Evolutionary conservation across 2,329 filamentous ascomycete genomes (phyloP), one percentile per base, ranked within the genome.

Genomic region (Xenosphaeropsis pyriputrescens): DNA sequence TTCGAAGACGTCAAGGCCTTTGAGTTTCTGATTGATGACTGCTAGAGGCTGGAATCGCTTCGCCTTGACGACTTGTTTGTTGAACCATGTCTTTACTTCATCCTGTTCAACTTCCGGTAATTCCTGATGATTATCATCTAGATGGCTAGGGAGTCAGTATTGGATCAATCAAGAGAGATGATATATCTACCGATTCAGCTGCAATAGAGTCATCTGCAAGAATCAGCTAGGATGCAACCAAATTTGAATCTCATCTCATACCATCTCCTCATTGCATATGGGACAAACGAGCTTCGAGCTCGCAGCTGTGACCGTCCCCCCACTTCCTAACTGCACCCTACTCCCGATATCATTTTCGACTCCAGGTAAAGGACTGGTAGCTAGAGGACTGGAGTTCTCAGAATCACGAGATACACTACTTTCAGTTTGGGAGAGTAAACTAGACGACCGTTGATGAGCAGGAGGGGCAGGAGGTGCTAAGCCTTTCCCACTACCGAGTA

Each of bases 261-360:
- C 86, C 91, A 98, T 98, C 59, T 95, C 88, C 62, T 96, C 93
- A 49, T 79, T 86, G 60, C 91, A 98, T 55, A 98, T 98, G n/a
- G 91, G 91, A 57, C 91, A 98, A 39, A 89, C 75, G 41, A 98
- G 75, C 57, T 72, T 72, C 46, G 73, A 73, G 47, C 70, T 73
- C 39, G 74, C 63, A 37, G 74, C 69, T 14, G 58, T 57, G 35
- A 61, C 60, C 38, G 61, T 59, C 34, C 66, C 65, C 43, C 67
- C 65, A 61, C 72, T 68, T 32, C 72, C 72, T 36, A 91, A 62
- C 39, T 81, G 86, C 50, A 95, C 79, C 52, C 83, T 81, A 39
- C 85, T 84, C 29, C 75, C 73, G 38, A 95, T 71, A 53, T 94
- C 86, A 54, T 89, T 85, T 11, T 71, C 64, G 41, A 81, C 71